phyloP scores from a whole-genome alignment of 2,329 filamentous ascomycete species.

The Gremmenia infestans region DNA sequence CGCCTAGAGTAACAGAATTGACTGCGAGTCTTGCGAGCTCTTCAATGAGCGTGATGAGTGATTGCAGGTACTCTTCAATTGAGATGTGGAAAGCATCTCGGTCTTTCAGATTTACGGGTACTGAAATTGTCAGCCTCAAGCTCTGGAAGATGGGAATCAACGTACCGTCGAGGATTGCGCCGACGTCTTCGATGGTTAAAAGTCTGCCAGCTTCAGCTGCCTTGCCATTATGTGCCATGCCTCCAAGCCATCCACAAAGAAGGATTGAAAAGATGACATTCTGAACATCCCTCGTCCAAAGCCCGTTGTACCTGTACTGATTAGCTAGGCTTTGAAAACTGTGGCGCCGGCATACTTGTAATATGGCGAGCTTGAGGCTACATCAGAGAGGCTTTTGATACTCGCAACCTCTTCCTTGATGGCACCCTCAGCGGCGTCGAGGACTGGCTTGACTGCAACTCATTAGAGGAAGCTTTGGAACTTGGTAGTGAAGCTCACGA shows the following conservation, averaged over 20 bases:
- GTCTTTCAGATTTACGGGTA: slow-evolving; percentile 88
- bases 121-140: slow-evolving; percentile 39
- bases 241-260: slow-evolving; percentile 72
- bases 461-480: slow-evolving; percentile 9
- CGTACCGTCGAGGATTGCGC: slow-evolving; percentile 63
- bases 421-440: slow-evolving; percentile 62
- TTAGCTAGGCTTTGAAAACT: slow-evolving; percentile 5
- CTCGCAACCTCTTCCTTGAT: slow-evolving; percentile 69
- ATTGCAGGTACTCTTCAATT: slow-evolving; percentile 93
- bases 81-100: slow-evolving; percentile 89
- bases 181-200: slow-evolving; percentile 83
- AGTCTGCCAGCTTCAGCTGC: slow-evolving; percentile 59
- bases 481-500: slow-evolving; percentile 40
- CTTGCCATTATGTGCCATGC: slow-evolving; percentile 51
- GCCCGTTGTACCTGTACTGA: slow-evolving; percentile 61
- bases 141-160: not conserved
- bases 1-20: slow-evolving; percentile 89
- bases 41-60: slow-evolving; percentile 80
- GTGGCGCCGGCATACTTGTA: slow-evolving; percentile 64
- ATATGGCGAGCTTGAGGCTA: slow-evolving; percentile 85
- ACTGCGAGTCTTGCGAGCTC: slow-evolving; percentile 87
- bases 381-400: slow-evolving; percentile 62
- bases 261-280: slow-evolving; percentile 61
- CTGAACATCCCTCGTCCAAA: slow-evolving; percentile 82
- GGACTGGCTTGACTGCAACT: slow-evolving; percentile 57